Conservation (phyloP, 192 early-diverging fungal species). For the Podila clonocystis region DNA sequence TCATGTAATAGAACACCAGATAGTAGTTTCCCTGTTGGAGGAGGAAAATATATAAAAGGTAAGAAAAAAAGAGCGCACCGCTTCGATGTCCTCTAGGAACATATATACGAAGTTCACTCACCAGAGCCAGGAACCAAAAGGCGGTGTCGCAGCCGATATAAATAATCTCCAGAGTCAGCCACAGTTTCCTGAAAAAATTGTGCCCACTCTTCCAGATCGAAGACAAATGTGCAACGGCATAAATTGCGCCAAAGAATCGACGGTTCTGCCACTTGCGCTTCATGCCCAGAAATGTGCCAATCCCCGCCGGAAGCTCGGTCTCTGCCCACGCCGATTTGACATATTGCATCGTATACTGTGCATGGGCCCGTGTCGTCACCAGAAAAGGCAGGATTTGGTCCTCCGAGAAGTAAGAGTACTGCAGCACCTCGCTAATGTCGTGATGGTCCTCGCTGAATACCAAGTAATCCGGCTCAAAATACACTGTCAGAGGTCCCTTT, state of each 20-base stretch:
- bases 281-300: constrained; percentile 47
- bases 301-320: constrained; percentile 34
- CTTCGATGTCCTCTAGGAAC: too few relatives aligned
- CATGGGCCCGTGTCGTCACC: constrained; percentile 23
- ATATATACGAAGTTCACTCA: not conserved
- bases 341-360: constrained; percentile 44
- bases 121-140: constrained; percentile 49
- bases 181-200: constrained; percentile 31
- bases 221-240: constrained; percentile 33
- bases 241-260: constrained; percentile 45
- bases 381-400: constrained; percentile 49
- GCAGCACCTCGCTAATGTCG: constrained; percentile 35
- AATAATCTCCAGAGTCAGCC: constrained; percentile 47
- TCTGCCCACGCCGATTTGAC: constrained; percentile 49
- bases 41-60: too few relatives aligned
- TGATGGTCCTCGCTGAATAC: constrained; percentile 44
- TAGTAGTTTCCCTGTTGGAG: constrained; percentile 45
- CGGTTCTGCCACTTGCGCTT: constrained; percentile 53
- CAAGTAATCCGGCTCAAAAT: constrained; percentile 48
- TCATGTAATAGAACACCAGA: constrained; percentile 48
- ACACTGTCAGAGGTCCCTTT: constrained; percentile 38
- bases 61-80: too few relatives aligned
- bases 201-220: constrained; percentile 48
- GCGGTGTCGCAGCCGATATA: constrained; percentile 48
- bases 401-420: constrained; percentile 49